Percentiles rank a stretch among this genome's conserved stretches.
phyloP scores from a whole-genome alignment of 1,284 basidiomycete genomes.

The Fistulina hepatica region DNA sequence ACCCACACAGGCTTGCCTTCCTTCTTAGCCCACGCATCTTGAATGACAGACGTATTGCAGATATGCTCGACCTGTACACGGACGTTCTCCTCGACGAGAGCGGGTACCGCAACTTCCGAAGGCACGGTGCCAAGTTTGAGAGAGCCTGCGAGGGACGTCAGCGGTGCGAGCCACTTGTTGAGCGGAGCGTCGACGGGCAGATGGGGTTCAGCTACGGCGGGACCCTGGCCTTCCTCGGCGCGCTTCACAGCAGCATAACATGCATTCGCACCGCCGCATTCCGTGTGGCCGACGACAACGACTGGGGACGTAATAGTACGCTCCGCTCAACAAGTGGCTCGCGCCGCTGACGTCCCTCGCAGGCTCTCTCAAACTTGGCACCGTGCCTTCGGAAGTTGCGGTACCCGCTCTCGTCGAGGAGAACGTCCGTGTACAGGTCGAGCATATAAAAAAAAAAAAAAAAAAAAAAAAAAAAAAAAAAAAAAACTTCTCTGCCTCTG shows the following conservation, averaged over 20 bases:
- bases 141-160: constrained; percentile 45
- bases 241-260: constrained; percentile 32
- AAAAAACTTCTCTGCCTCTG: no score
- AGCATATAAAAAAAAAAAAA: no score
- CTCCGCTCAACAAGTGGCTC: constrained; percentile 63
- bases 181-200: constrained; percentile 40
- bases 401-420: constrained; percentile 56
- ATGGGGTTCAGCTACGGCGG: constrained; percentile 25
- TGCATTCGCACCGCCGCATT: constrained; percentile 70
- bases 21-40: constrained; percentile 61
- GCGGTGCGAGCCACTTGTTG: constrained; percentile 62
- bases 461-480: no score
- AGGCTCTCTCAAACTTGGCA: constrained; percentile 35
- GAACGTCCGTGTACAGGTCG: constrained; percentile 72
- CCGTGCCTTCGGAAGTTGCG: constrained; percentile 29
- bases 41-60: constrained; percentile 49
- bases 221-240: constrained; percentile 19
- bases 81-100: constrained; percentile 71
- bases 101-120: constrained; percentile 35
- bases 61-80: constrained; percentile 68
- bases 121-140: constrained; percentile 34
- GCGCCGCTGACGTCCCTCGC: constrained; percentile 55
- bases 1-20: constrained; percentile 59
- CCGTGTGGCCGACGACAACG: constrained; percentile 71
- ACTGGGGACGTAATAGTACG: constrained; percentile 46